Conservation (phyloP, 2,329 filamentous ascomycete genomes). For the Colletotrichum musae region DNA sequence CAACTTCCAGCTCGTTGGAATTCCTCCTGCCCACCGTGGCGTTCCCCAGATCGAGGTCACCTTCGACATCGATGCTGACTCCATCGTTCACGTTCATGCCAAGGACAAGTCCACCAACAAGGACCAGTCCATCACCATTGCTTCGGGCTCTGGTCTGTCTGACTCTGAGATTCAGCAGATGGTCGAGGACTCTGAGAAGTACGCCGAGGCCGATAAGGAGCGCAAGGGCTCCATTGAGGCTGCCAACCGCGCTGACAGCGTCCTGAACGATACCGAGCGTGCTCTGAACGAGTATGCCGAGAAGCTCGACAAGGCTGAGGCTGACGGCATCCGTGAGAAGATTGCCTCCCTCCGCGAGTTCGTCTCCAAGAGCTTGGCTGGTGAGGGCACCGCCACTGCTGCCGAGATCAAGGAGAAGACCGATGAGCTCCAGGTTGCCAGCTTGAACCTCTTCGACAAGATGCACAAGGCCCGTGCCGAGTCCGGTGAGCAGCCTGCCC, state of each 20-base stretch:
- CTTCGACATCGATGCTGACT: slow-evolving; percentile 98
- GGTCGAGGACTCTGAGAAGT: slow-evolving; percentile 98
- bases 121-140: slow-evolving; percentile 99
- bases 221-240: slow-evolving; percentile 96
- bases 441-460: slow-evolving; percentile 98
- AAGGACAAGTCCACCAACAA: slow-evolving; percentile 99
- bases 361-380: slow-evolving; percentile 93
- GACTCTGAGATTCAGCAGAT: slow-evolving; percentile 96
- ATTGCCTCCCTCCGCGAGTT: slow-evolving; percentile 88
- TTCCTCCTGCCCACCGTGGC: slow-evolving; percentile 95
- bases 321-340: slow-evolving; percentile 94
- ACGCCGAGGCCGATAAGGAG: slow-evolving; percentile 94
- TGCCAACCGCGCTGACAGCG: slow-evolving; percentile 96
- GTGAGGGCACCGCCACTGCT: slow-evolving; percentile 87
- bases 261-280: slow-evolving; percentile 98
- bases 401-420: slow-evolving; percentile 99
- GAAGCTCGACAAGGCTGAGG: slow-evolving; percentile 96
- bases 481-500: slow-evolving; percentile 68
- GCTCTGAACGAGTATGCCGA: slow-evolving; percentile 97
- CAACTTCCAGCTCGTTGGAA: slow-evolving; percentile 99
- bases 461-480: slow-evolving; percentile 96
- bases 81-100: slow-evolving; percentile 96
- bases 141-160: slow-evolving; percentile 95
- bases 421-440: slow-evolving; percentile 96
- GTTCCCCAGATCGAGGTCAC: slow-evolving; percentile 98